Evolutionary conservation across 305 asterid species (phyloP), one percentile per base, ranked within the genome.

Genomic region (Ajuga reptans): DNA sequence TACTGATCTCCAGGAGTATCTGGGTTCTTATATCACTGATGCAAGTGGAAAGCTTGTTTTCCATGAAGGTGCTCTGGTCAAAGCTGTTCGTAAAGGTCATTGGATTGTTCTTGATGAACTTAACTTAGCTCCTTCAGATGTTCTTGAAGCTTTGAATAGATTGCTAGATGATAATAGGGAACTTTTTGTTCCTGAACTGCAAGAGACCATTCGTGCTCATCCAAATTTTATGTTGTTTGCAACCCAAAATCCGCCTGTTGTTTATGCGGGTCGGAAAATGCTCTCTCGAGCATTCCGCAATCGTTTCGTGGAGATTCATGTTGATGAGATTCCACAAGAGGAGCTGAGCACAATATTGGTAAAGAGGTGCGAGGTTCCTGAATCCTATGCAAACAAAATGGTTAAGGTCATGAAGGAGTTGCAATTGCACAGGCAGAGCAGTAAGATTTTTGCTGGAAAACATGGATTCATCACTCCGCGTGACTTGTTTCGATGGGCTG

Each of bases 81-180:
- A 81, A 84, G 99, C 99, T 68, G 96, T 94, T 65, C 88, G 97
- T 37, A 79, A 82, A 55, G 99, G 99, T 64, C 85, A 86, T 37
- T 94, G 99, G 99, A 85, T 94, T 72, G 99, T 94, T 73, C 89
- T 94, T 29, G 99, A 94, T 83, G 99, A 94, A 81, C 96, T 94
- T 47, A 94, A 94, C 81, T 84, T 94, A 71, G 98, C 99, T 73
- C 99, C 99, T n/a, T 91, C 99, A 57, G 99, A 94, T 81, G 99
- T 94, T 46, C 89, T 94, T 58, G 99, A 94, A 84, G 96, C 99
- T 49, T 73, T 94, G 78, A 94, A 94, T 75, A 77, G 99, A 76
- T 75, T 94, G 84, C 86, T 94, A 60, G 99, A 94, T 74, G 99
- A 94, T 79, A 91, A 91, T 69, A 86, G 98, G 85, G 97, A 94